Evolutionary conservation across 176 grass and related monocot species (phyloP).

Genomic region (Stipa capillata): DNA sequence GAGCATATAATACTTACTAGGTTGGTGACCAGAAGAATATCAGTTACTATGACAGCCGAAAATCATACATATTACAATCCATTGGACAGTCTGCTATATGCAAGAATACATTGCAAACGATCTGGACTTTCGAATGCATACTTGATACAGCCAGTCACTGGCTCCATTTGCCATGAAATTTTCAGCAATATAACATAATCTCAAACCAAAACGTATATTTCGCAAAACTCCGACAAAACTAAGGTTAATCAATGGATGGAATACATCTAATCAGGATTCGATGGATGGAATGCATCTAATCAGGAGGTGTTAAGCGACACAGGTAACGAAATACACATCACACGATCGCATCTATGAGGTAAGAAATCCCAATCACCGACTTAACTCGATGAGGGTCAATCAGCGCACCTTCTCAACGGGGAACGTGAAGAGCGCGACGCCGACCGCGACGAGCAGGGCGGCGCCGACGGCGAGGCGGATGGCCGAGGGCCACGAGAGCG

Average conservation of each 20-base stretch:
- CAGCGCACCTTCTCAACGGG: constrained; percentile 69
- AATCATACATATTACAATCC: background rate
- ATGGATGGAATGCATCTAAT: no score
- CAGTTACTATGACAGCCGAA: no score
- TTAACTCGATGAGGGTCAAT: background rate
- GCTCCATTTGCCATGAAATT: background rate
- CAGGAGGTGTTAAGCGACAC: background rate
- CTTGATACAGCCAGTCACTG: background rate
- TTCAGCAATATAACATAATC: background rate
- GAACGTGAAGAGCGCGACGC: constrained; percentile 54
- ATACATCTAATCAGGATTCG: background rate
- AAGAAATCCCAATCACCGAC: background rate
- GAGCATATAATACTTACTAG: background rate
- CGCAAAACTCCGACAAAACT: background rate
- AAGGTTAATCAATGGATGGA: background rate
- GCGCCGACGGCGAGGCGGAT: constrained; percentile 42
- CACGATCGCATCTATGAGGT: background rate
- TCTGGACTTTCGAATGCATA: background rate
- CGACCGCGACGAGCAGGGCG: constrained; percentile 43
- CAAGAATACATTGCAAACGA: background rate
- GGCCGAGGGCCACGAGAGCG: constrained; percentile 55
- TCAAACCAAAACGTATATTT: background rate
- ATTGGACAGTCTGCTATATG: background rate
- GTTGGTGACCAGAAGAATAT: background rate
- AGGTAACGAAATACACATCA: background rate